Conservation (phyloP, 208 protist genomes). For the Leishmania gerbilli region DNA sequence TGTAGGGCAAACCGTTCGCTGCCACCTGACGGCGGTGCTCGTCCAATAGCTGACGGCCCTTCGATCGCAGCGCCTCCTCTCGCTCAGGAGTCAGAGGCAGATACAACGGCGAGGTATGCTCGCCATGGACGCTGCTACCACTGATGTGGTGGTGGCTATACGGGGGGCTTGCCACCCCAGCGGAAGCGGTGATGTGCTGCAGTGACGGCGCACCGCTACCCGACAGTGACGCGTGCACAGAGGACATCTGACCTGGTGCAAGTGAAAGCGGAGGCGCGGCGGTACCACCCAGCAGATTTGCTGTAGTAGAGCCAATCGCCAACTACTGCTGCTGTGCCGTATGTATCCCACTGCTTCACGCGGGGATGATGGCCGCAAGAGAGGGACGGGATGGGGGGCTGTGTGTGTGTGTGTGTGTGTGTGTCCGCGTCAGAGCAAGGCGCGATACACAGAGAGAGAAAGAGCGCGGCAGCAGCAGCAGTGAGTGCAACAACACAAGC, state of each 20-base stretch:
- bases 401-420: neutral
- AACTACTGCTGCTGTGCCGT: neutral
- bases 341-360: neutral
- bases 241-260: neutral
- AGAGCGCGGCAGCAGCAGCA: neutral
- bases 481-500: neutral
- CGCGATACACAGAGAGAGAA: neutral
- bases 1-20: constrained; percentile 9
- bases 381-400: neutral
- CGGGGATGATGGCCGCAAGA: neutral
- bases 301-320: neutral
- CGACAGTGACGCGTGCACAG: neutral
- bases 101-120: neutral
- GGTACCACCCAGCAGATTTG: neutral
- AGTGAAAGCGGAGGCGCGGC: neutral
- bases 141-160: neutral
- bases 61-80: constrained; percentile 20
- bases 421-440: too few species aligned
- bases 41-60: constrained; percentile 26
- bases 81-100: constrained; percentile 12
- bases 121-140: neutral
- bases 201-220: neutral
- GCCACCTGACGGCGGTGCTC: constrained; percentile 14
- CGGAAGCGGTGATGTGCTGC: neutral
- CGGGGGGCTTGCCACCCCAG: neutral